Base-by-base conservation (phyloP, 2,329 filamentous ascomycete species). In the Amylocarpus encephaloides region DNA sequence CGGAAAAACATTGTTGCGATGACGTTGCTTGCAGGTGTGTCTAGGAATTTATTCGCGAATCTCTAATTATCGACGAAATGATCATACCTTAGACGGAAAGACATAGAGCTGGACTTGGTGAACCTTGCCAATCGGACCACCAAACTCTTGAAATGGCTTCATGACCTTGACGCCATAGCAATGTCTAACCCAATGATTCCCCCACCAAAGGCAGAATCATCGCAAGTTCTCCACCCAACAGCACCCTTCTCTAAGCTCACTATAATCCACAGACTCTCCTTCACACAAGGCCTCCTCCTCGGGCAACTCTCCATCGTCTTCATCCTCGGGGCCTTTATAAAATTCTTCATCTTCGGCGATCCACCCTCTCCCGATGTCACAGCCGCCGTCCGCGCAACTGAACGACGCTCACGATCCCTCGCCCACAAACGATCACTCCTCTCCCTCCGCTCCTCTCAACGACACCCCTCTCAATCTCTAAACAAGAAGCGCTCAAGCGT, bases 281-380 rank as follows among this genome's bases (percentile, higher is more conserved):
- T 97, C 68, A 95, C 89, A 0, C 89, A 95, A 67, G 93, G 93
- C 26, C 85, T 98, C 60, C 82, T 98, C 43, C 77, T 97, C 30
- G 93, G 93, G 44, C 93, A 98, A 69, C 77, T 98, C 46, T 95
- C 90, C 1, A 87, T 98, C 41, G 88, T 95, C 12, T 73, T 97
- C 19, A 77, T 98, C 35, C 82, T 98, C 54, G 91, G 90, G 57
- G 88, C 86, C 59, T 97, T 98, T 71, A 97, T 98, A 70, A 95
- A 95, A 68, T 98, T 96, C 80, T 98, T 98, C 79, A 97, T 98
- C 65, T 97, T 98, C 66, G 93, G 93, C 61, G 93, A 97, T 66
- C 83, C 89, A 5, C 89, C 90, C 1, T 89, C 87, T 1, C 78
- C 89, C 54, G 90, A 95, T 56, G 82, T 85, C 48, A 88, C 86